Evolutionary conservation across 2,329 filamentous ascomycete genomes (phyloP).

Genomic region (Fusarium mangiferae): DNA sequence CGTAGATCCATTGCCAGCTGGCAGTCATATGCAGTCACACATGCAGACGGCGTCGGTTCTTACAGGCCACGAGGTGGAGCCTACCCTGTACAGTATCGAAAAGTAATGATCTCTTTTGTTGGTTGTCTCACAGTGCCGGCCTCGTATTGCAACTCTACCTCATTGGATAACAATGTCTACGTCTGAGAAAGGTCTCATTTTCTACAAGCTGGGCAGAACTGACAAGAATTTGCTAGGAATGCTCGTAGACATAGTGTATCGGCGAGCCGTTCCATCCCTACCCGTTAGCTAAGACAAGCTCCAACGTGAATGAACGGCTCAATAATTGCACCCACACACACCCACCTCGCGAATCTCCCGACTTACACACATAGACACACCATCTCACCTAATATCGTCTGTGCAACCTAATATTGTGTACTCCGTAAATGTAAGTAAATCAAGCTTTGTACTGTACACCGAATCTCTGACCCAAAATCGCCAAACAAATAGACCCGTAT

Average conservation of each 20-base stretch:
- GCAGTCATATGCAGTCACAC: slow-evolving; percentile 44
- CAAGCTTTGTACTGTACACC: background rate
- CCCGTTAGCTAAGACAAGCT: background rate
- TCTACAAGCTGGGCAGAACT: background rate
- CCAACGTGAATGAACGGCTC: background rate
- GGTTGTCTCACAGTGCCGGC: background rate
- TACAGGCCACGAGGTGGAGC: background rate
- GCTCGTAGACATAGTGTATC: background rate
- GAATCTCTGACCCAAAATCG: background rate
- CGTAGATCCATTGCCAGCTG: slow-evolving; percentile 41
- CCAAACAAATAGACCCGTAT: background rate
- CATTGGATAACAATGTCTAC: background rate
- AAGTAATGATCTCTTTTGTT: background rate
- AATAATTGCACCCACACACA: background rate
- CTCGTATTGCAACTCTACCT: background rate
- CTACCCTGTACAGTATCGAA: slow-evolving; percentile 31
- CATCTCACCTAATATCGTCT: background rate
- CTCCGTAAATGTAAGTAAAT: background rate
- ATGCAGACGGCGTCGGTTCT: slow-evolving; percentile 28
- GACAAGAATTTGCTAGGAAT: background rate
- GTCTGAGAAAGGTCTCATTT: background rate
- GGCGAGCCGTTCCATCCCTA: background rate
- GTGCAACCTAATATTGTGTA: background rate
- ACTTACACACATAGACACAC: background rate
- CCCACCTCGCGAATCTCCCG: background rate